Percentiles rank a stretch among this genome's conserved stretches.
Evolutionary conservation across 202 grass and related monocot genomes (phyloP).

Genomic region (Schoenoplectus tabernaemontani): DNA sequence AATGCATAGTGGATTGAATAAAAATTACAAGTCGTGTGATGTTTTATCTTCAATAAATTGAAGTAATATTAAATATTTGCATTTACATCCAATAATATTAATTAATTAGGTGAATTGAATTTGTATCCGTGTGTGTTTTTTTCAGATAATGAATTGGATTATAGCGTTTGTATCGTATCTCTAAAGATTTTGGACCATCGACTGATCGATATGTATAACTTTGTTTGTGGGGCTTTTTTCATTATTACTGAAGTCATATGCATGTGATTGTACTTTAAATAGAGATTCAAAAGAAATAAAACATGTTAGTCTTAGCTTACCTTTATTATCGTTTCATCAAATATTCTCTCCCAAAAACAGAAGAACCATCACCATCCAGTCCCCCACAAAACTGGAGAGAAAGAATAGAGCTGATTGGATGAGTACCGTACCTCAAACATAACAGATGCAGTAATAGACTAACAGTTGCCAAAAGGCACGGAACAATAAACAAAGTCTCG

Average conservation of each 20-base stretch:
- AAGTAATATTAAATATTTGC: neutral
- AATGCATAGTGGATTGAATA: neutral
- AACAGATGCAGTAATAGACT: neutral
- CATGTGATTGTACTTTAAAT: constrained; percentile 4
- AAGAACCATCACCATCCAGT: neutral
- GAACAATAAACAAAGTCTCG: neutral
- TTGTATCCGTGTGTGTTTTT: neutral
- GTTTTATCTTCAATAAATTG: neutral
- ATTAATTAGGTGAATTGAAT: neutral
- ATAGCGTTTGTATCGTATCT: neutral
- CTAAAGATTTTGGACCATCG: neutral
- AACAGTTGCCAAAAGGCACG: neutral
- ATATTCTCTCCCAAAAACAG: neutral
- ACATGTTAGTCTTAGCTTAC: neutral
- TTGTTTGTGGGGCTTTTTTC: constrained; percentile 17
- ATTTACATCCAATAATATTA: neutral
- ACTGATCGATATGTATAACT: neutral
- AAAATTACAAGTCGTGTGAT: neutral
- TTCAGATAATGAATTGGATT: neutral
- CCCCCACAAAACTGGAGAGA: neutral
- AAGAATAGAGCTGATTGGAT: neutral
- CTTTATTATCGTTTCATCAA: neutral
- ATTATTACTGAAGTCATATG: constrained; percentile 13
- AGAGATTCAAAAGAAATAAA: neutral
- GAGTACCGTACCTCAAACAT: neutral